Evolutionary conservation across 257 asterid genomes (phyloP).

Genomic region (Solanum corneliomulleri): DNA sequence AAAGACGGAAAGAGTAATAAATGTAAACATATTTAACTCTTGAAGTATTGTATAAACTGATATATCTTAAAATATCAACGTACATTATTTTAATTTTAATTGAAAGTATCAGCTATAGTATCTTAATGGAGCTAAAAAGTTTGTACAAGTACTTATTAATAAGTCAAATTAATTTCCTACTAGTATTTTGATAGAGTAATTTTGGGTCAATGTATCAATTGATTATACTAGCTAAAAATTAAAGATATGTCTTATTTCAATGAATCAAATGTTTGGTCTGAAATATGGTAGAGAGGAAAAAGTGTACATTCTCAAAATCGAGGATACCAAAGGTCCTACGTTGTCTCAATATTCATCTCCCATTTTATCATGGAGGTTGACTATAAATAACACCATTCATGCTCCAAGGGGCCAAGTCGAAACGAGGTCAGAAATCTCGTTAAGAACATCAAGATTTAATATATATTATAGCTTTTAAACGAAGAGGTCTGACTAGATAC

Average conservation of each 20-base stretch:
- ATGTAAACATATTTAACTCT: no score
- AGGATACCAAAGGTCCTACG: not conserved
- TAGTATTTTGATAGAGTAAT: not conserved
- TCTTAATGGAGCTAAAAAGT: not conserved
- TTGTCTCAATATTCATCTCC: not conserved
- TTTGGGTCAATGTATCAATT: not conserved
- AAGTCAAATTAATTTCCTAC: not conserved
- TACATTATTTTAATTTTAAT: not conserved
- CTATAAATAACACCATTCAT: not conserved
- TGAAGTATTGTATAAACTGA: no score
- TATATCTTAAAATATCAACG: not conserved
- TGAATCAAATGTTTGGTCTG: not conserved
- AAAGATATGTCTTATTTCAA: not conserved
- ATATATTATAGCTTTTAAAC: no score
- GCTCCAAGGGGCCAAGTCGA: not conserved
- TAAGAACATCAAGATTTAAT: no score
- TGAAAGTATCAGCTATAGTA: not conserved
- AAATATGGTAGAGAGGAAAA: not conserved
- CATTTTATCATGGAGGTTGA: not conserved
- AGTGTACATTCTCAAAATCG: not conserved
- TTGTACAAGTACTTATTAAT: no score
- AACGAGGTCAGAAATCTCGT: not conserved
- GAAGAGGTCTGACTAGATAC: no score
- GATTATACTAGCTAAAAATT: not conserved
- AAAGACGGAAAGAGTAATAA: not conserved